Evolutionary conservation across 176 grass and related monocot species (phyloP).

Genomic region (Oryza longistaminata): DNA sequence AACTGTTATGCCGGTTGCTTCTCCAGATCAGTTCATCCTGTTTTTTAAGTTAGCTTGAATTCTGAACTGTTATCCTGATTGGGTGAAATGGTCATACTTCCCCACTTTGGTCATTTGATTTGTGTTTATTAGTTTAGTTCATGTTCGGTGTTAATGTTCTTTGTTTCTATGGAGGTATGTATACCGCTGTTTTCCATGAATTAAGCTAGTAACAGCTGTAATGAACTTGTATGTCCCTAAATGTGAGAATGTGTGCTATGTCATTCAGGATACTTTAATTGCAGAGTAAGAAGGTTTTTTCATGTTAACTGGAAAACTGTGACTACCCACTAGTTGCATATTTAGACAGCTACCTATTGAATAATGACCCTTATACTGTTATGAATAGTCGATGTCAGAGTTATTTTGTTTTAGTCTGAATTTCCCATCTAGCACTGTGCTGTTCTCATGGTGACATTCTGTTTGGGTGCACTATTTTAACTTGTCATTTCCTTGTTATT

Average conservation of each 20-base stretch:
- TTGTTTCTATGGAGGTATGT: neutral
- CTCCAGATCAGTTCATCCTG: neutral
- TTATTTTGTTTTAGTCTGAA: neutral
- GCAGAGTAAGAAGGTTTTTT: neutral
- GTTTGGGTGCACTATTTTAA: neutral
- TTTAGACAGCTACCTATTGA: neutral
- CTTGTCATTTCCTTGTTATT: neutral
- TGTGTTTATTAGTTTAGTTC: neutral
- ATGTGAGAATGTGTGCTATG: neutral
- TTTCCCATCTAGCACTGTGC: neutral
- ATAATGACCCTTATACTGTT: neutral
- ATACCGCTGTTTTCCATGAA: neutral
- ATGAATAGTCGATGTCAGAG: neutral
- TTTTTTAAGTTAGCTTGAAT: neutral
- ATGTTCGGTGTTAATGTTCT: neutral
- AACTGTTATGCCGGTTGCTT: neutral
- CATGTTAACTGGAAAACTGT: neutral
- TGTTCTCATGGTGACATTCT: neutral
- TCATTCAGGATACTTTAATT: neutral
- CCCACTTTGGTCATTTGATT: neutral
- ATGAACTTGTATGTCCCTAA: neutral
- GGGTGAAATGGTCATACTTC: neutral
- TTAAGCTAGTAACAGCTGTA: neutral
- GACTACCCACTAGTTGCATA: neutral
- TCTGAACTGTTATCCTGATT: conserved; percentile 15